Conservation (phyloP, 306 rosid species). For the Lathyrus sativus region DNA sequence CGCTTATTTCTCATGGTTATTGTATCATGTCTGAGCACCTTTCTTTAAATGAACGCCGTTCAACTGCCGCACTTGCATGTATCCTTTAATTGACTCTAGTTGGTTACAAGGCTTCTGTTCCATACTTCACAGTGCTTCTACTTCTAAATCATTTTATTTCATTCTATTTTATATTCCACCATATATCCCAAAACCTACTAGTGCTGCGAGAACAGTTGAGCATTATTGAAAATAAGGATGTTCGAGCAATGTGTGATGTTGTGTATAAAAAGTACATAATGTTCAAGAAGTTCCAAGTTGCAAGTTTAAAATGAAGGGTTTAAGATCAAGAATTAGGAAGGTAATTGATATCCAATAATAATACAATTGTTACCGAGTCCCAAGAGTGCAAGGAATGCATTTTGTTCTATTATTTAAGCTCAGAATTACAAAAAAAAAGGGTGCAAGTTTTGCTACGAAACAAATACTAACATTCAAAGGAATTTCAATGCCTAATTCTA, state of each 20-base stretch:
- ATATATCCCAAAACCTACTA: conserved; percentile 77
- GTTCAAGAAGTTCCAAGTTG: no score
- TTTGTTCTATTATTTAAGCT: no score
- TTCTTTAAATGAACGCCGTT: conserved; percentile 78
- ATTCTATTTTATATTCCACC: conserved; percentile 83
- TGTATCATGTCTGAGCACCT: conserved; percentile 94
- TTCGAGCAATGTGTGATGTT: conserved; percentile 78
- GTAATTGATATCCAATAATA: no score
- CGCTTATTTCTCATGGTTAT: conserved; percentile 95
- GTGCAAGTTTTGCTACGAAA: no score
- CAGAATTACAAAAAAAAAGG: no score
- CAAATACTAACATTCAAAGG: no score
- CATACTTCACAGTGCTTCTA: conserved; percentile 84
- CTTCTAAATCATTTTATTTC: conserved; percentile 72
- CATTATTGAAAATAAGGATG: conserved; percentile 71
- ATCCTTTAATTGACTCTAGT: conserved; percentile 91
- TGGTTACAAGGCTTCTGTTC: conserved; percentile 90
- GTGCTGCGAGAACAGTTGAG: conserved; percentile 74
- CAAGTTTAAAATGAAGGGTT: no score
- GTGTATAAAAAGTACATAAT: conserved; percentile 78
- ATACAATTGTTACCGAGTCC: no score
- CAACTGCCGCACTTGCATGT: conserved; percentile 88
- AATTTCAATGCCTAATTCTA: no score
- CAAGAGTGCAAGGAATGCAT: no score
- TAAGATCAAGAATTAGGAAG: no score